These are phyloP conservation scores for Auricularia sp. DNA, from an alignment of 768 basidiomycete genomes.

Conservation along the genomic window DNA sequence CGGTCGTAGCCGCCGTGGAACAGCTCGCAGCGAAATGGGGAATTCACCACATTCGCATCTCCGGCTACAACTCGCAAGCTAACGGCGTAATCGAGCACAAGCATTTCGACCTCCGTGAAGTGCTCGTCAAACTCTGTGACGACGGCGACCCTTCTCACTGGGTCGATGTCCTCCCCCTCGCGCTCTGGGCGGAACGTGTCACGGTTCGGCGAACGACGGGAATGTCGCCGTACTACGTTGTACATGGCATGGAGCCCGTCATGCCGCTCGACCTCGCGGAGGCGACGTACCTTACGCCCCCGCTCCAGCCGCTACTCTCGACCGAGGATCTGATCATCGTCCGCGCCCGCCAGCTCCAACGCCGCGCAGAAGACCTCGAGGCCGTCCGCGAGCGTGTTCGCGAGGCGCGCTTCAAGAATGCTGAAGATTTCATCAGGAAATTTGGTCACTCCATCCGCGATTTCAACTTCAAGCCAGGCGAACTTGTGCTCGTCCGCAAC, in stretches of 20 bases:
- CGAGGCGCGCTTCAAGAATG: slow-evolving; percentile 14
- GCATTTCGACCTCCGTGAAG: slow-evolving; percentile 5
- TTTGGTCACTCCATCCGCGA: slow-evolving; percentile 11
- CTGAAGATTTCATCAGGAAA: slow-evolving; percentile 18
- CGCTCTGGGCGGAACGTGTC: slow-evolving; percentile 18
- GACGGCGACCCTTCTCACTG: slow-evolving; percentile 1
- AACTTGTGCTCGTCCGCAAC: slow-evolving; percentile 28
- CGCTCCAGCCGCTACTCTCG: slow-evolving; percentile 10
- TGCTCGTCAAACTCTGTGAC: slow-evolving; percentile 6
- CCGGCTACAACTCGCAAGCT: slow-evolving; percentile 9
- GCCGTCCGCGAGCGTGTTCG: slow-evolving; percentile 11
- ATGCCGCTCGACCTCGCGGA: slow-evolving; percentile 25
- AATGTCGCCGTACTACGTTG: slow-evolving; percentile 16
- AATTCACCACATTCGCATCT: slow-evolving; percentile 5
- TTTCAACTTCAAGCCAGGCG: slow-evolving; percentile 21
- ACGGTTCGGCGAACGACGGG: slow-evolving; percentile 16
- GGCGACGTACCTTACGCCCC: slow-evolving; percentile 22
- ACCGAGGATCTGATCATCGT: slow-evolving; percentile 16
- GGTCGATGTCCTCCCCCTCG: slow-evolving; percentile 10
- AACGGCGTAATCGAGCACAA: slow-evolving; percentile 6
- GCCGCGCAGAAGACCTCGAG: slow-evolving; percentile 15
- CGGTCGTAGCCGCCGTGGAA: slow-evolving; percentile 4
- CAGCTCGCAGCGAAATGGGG: neutral
- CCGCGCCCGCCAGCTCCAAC: slow-evolving; percentile 19
- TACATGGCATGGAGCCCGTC: slow-evolving; percentile 20